These are phyloP conservation scores for Aspergillus chevalieri DNA, from an alignment of 2,329 filamentous ascomycete species.

Conservation along the genomic window DNA sequence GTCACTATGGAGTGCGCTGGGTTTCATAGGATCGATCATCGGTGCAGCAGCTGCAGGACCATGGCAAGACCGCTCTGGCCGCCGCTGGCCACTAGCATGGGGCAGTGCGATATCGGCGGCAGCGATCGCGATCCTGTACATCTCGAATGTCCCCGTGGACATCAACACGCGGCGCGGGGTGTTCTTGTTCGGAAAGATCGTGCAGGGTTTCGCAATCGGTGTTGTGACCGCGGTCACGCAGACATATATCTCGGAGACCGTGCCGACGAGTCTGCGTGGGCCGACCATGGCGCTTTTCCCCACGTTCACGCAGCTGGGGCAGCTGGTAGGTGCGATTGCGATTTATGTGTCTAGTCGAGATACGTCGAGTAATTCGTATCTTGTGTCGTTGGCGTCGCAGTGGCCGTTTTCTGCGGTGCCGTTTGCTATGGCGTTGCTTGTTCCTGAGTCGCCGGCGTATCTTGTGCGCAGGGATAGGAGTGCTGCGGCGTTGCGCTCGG, in stretches of 20 bases:
- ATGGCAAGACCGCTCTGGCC: slow-evolving; percentile 38
- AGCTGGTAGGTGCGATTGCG: slow-evolving; percentile 42
- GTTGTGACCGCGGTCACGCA: slow-evolving; percentile 39
- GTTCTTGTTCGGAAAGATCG: slow-evolving; percentile 43
- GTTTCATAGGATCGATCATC: slow-evolving; percentile 34
- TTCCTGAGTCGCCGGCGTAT: slow-evolving; percentile 50
- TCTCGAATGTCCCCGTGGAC: slow-evolving; percentile 23
- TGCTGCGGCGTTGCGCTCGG: slow-evolving; percentile 36
- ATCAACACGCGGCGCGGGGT: slow-evolving; percentile 28
- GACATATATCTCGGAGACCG: slow-evolving; percentile 49
- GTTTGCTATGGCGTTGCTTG: slow-evolving; percentile 37
- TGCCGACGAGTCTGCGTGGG: slow-evolving; percentile 42
- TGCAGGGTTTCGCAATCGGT: slow-evolving; percentile 43
- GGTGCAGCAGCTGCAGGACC: slow-evolving; percentile 35
- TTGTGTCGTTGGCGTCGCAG: slow-evolving; percentile 21
- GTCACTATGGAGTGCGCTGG: slow-evolving; percentile 40
- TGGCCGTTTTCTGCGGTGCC: slow-evolving; percentile 33
- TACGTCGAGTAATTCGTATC: slow-evolving; percentile 21
- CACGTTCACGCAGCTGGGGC: slow-evolving; percentile 45
- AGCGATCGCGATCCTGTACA: slow-evolving; percentile 32
- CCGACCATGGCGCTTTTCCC: slow-evolving; percentile 46
- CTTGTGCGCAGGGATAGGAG: slow-evolving; percentile 40
- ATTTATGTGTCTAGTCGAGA: slow-evolving; percentile 32
- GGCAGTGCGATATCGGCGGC: slow-evolving; percentile 34
- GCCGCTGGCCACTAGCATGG: slow-evolving; percentile 30